phyloP scores from a whole-genome alignment of 2,329 filamentous ascomycete species.

The Penicillium carneum region DNA sequence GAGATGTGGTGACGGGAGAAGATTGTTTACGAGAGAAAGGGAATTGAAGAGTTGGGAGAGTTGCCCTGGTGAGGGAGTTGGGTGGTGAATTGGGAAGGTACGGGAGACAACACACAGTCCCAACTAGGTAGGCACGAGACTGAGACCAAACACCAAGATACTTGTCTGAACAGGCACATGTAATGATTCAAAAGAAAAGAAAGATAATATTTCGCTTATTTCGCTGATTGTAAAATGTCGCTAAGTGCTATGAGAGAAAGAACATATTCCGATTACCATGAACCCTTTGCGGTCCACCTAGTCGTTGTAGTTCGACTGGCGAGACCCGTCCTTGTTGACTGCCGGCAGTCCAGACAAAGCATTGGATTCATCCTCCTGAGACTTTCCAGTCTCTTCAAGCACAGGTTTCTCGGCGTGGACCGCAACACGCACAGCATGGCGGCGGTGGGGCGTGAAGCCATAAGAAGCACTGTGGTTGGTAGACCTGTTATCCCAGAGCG shows the following conservation, averaged over 20 bases:
- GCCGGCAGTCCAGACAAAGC: constrained; percentile 57
- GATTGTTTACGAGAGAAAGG: not conserved
- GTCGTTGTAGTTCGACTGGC: constrained; percentile 66
- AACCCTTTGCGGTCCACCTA: constrained; percentile 29
- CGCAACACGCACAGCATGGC: constrained; percentile 62
- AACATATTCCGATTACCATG: not conserved
- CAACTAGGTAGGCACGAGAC: not conserved
- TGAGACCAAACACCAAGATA: not conserved
- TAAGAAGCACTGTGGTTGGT: constrained; percentile 64
- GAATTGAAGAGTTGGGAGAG: not conserved
- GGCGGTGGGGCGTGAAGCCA: constrained; percentile 63
- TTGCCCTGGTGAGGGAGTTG: no score
- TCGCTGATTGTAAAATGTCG: constrained; percentile 12
- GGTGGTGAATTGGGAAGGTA: constrained; percentile 1
- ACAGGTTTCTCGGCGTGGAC: constrained; percentile 57
- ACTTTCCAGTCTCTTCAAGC: constrained; percentile 55
- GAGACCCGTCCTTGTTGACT: constrained; percentile 64
- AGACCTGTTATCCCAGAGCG: constrained; percentile 72
- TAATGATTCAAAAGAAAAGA: not conserved
- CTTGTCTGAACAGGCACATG: not conserved
- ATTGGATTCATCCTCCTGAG: constrained; percentile 63
- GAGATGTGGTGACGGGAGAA: not conserved
- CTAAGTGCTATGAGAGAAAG: constrained; percentile 17
- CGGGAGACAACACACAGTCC: not conserved
- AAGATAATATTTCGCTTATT: constrained; percentile 12